These are phyloP conservation scores for Jatropha podagrica DNA, from an alignment of 441 rosid species.

Conservation along the genomic window DNA sequence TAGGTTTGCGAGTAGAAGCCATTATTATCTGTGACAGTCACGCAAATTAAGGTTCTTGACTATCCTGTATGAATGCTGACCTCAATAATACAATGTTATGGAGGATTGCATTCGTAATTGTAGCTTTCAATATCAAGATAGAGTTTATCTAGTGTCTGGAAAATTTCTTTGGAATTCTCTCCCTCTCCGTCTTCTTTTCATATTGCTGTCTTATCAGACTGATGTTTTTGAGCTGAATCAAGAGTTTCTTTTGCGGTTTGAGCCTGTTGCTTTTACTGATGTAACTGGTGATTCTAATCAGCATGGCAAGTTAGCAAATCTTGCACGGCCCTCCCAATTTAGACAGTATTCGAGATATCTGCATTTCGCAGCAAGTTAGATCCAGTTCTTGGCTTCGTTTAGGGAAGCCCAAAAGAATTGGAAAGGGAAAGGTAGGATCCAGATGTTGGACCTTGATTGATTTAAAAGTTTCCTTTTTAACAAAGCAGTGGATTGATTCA, in stretches of 20 bases:
- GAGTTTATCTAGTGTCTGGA: background rate
- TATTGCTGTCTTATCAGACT: background rate
- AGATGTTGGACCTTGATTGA: background rate
- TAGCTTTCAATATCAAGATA: background rate
- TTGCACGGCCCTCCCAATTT: background rate
- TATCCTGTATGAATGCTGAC: slow-evolving; percentile 16
- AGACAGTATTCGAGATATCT: background rate
- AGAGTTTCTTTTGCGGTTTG: background rate
- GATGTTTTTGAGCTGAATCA: background rate
- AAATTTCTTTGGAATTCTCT: background rate
- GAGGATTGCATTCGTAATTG: slow-evolving; percentile 4
- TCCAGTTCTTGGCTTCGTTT: background rate
- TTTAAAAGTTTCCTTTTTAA: background rate
- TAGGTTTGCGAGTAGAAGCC: slow-evolving; percentile 29
- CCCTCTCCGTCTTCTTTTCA: background rate
- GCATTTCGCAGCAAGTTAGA: background rate
- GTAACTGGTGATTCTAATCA: background rate
- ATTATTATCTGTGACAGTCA: slow-evolving; percentile 15
- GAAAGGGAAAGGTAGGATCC: too few relatives aligned
- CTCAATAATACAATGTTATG: slow-evolving; percentile 20
- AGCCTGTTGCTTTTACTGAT: background rate
- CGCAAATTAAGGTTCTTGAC: slow-evolving; percentile 8
- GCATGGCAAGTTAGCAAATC: background rate
- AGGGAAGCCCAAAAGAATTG: too few relatives aligned
- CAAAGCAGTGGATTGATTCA: background rate